Conservation (phyloP, 768 basidiomycete genomes). For the Macrolepiota albuminosa region DNA sequence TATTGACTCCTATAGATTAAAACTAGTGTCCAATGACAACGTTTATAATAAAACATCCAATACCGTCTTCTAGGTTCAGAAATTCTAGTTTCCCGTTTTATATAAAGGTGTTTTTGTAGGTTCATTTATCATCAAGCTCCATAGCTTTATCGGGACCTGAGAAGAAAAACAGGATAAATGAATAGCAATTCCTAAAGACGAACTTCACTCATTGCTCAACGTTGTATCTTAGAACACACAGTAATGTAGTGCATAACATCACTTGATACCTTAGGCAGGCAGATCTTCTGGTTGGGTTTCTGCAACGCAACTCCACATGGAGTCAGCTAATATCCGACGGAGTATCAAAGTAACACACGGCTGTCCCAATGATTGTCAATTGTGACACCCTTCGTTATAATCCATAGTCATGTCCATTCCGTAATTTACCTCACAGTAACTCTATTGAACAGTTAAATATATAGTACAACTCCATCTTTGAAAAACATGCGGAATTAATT, state of each 20-base stretch:
- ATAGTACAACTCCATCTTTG: too few species aligned
- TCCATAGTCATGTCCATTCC: too few species aligned
- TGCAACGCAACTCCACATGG: not conserved
- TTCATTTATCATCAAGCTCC: not conserved
- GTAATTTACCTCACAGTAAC: too few species aligned
- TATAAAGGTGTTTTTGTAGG: not conserved
- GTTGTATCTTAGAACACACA: not conserved
- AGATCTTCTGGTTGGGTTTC: not conserved
- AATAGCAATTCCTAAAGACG: not conserved
- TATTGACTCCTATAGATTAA: conserved; percentile 8
- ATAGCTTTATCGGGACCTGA: not conserved
- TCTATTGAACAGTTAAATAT: too few species aligned
- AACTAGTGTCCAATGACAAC: conserved; percentile 9
- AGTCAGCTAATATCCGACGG: not conserved
- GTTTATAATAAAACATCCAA: not conserved
- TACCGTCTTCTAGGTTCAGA: not conserved
- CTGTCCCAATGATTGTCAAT: too few species aligned
- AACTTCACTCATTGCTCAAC: not conserved
- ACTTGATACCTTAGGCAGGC: not conserved
- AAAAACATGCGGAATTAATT: too few species aligned
- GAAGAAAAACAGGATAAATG: not conserved
- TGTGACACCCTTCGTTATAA: too few species aligned
- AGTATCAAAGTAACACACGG: not conserved
- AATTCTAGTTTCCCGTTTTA: not conserved
- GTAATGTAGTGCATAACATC: not conserved